Evolutionary conservation across 225 moss, liverwort and hornwort species (phyloP).

Genomic region (Physcomitrium patens): DNA sequence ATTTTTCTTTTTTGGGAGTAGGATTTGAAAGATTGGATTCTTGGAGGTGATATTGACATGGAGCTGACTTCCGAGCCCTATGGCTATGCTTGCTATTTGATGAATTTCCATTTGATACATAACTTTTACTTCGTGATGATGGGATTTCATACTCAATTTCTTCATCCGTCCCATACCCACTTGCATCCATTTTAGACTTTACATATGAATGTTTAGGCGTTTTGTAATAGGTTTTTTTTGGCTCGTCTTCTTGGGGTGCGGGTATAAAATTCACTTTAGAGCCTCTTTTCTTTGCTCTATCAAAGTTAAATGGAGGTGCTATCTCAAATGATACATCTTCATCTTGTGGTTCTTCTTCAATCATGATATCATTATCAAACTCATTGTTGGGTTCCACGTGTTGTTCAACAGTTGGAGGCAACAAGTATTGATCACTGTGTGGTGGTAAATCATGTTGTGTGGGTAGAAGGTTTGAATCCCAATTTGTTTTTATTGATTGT

Average conservation of each 20-base stretch:
- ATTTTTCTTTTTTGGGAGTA: neutral
- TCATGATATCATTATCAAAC: too few relatives aligned
- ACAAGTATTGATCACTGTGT: too few relatives aligned
- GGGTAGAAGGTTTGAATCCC: too few relatives aligned
- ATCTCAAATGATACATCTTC: neutral
- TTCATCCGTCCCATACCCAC: neutral
- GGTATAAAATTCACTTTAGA: conserved; percentile 18
- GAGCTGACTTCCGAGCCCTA: neutral
- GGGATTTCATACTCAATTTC: neutral
- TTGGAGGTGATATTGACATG: neutral
- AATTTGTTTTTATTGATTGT: too few relatives aligned
- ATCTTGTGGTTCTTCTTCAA: neutral
- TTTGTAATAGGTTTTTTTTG: conserved; percentile 24
- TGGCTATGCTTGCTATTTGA: neutral
- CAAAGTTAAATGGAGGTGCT: too few relatives aligned
- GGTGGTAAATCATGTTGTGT: too few relatives aligned
- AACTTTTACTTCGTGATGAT: neutral
- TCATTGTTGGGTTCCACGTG: too few relatives aligned
- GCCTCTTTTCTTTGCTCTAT: too few relatives aligned
- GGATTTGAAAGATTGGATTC: neutral
- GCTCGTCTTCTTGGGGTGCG: neutral
- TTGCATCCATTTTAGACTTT: neutral
- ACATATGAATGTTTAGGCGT: conserved; percentile 29
- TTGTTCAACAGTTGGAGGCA: too few relatives aligned
- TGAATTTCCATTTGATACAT: neutral